Conservation (phyloP, 2,329 filamentous ascomycete genomes). For the Alternaria tenuissima region DNA sequence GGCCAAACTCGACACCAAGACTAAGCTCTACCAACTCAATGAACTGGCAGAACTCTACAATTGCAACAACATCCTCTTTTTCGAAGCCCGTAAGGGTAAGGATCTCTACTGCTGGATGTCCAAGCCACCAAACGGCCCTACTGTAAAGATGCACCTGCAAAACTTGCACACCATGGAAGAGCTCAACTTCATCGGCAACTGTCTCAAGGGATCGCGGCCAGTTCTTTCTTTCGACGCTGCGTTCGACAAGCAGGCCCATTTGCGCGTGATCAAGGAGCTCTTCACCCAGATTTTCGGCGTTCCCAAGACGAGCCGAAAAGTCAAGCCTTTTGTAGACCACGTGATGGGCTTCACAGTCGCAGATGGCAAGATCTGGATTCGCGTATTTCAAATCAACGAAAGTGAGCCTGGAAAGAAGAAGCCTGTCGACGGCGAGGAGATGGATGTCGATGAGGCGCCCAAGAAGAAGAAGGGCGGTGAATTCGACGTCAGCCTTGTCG, state of each 20-base stretch:
- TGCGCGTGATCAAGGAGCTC: constrained; percentile 86
- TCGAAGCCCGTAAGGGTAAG: constrained; percentile 92
- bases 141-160: constrained; percentile 79
- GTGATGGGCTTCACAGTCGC: constrained; percentile 91
- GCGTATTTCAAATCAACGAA: constrained; percentile 92
- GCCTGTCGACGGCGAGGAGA: constrained; percentile 53
- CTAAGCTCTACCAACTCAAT: constrained; percentile 68
- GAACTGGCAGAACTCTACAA: constrained; percentile 75
- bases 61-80: constrained; percentile 94
- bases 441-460: constrained; percentile 38
- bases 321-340: constrained; percentile 95
- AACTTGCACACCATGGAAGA: constrained; percentile 97
- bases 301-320: constrained; percentile 83
- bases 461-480: constrained; percentile 63
- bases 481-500: constrained; percentile 82
- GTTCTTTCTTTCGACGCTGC: constrained; percentile 89
- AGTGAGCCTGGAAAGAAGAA: constrained; percentile 67
- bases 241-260: constrained; percentile 83
- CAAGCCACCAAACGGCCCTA: constrained; percentile 86
- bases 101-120: constrained; percentile 95
- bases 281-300: constrained; percentile 92
- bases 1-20: constrained; percentile 96
- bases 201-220: constrained; percentile 89
- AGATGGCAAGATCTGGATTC: constrained; percentile 94
- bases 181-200: constrained; percentile 95